These are phyloP conservation scores for Pythium plurisporium DNA, from an alignment of 352 stramenopile genomes.

Conservation along the genomic window DNA sequence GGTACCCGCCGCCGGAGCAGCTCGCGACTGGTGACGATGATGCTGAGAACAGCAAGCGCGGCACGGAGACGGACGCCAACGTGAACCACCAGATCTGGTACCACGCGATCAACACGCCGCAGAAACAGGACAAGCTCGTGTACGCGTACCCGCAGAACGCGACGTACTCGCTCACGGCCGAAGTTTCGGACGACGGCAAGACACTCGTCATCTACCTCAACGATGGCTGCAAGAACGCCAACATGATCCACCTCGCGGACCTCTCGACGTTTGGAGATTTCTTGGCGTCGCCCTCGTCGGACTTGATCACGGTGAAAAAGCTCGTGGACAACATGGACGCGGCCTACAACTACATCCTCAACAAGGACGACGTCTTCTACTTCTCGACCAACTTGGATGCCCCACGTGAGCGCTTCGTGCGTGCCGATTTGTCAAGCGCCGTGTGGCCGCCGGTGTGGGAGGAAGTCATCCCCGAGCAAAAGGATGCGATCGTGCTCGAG, in stretches of 20 bases:
- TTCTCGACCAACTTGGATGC: slow-evolving; percentile 85
- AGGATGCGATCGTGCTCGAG: slow-evolving; percentile 71
- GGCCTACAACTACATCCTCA: slow-evolving; percentile 83
- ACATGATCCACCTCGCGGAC: slow-evolving; percentile 81
- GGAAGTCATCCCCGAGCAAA: slow-evolving; percentile 80
- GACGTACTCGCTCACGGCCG: slow-evolving; percentile 56
- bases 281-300: slow-evolving; percentile 26
- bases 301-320: slow-evolving; percentile 55
- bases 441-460: slow-evolving; percentile 38
- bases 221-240: slow-evolving; percentile 88
- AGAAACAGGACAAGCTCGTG: slow-evolving; percentile 69
- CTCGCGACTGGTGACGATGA: slow-evolving; percentile 45
- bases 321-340: slow-evolving; percentile 86
- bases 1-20: slow-evolving; percentile 66
- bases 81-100: slow-evolving; percentile 82
- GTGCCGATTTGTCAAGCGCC: slow-evolving; percentile 24
- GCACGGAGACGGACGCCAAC: slow-evolving; percentile 77
- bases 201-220: slow-evolving; percentile 69
- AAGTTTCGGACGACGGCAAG: slow-evolving; percentile 78
- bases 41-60: slow-evolving; percentile 42
- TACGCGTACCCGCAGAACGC: slow-evolving; percentile 73
- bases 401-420: slow-evolving; percentile 71
- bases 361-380: slow-evolving; percentile 85
- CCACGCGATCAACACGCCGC: slow-evolving; percentile 63
- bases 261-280: slow-evolving; percentile 48